These are phyloP conservation scores for Russula olivacea DNA, from an alignment of 768 basidiomycete species.

Conservation along the genomic window DNA sequence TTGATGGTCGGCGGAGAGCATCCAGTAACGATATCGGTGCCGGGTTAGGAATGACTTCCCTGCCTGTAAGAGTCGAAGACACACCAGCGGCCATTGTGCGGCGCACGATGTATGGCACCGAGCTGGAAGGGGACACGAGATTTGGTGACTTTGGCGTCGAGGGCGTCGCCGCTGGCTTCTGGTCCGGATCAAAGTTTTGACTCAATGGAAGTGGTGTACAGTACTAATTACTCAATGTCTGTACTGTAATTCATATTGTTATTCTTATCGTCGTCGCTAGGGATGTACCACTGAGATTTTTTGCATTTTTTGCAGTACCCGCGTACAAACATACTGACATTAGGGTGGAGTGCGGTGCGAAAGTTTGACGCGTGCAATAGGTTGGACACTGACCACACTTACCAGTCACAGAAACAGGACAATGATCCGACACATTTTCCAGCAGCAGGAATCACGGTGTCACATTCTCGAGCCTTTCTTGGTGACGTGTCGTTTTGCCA, in stretches of 20 bases:
- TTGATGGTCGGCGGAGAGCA: conserved; percentile 12
- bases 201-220: not conserved
- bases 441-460: no score
- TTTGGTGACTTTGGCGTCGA: conserved; percentile 82
- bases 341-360: not conserved
- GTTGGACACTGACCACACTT: no score
- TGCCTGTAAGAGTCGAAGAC: conserved; percentile 38
- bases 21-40: conserved; percentile 43
- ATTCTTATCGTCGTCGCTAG: conserved; percentile 15
- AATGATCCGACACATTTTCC: no score
- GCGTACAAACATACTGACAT: not conserved
- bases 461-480: no score
- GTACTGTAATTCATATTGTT: conserved; percentile 17
- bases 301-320: conserved; percentile 3
- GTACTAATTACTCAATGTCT: not conserved
- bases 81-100: conserved; percentile 45
- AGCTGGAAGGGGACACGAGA: conserved; percentile 73
- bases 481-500: no score
- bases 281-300: conserved; percentile 13
- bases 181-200: conserved; percentile 48
- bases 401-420: no score
- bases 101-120: conserved; percentile 80
- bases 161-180: conserved; percentile 68
- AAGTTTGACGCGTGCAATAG: not conserved
- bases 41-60: conserved; percentile 39